Percentiles rank a stretch among this genome's conserved stretches.
phyloP scores from a whole-genome alignment of 495 filamentous ascomycete species.

The Hyaloscypha variabilis region DNA sequence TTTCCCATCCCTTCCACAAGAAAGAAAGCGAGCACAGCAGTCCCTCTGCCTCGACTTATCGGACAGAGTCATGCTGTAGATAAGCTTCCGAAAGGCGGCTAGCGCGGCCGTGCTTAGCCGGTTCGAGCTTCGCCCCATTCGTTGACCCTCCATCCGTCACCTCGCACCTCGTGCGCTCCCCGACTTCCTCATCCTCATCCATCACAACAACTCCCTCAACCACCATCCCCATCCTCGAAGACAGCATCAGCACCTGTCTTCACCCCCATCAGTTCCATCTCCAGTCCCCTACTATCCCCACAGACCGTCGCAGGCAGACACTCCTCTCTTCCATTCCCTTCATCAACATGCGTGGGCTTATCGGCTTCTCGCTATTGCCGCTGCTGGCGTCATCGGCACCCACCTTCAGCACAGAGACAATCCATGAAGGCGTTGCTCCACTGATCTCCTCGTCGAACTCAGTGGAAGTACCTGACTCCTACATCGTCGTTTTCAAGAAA shows the following conservation, averaged over 20 bases:
- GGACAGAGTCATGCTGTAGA: not conserved
- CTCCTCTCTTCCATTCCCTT: conserved; percentile 15
- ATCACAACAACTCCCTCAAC: conserved; percentile 29
- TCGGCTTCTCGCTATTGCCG: conserved; percentile 32
- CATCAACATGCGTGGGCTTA: conserved; percentile 33
- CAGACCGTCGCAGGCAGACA: conserved; percentile 35
- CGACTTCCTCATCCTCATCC: conserved; percentile 35
- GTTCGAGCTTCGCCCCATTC: conserved; percentile 23
- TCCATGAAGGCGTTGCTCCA: conserved; percentile 86
- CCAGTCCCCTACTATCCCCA: conserved; percentile 26
- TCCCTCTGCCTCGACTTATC: not conserved
- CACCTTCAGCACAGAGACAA: conserved; percentile 70
- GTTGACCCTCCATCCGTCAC: not conserved
- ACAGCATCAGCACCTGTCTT: conserved; percentile 33
- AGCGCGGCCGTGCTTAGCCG: conserved; percentile 9
- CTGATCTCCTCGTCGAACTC: conserved; percentile 79
- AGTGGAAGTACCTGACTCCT: conserved; percentile 80
- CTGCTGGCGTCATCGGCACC: conserved; percentile 72
- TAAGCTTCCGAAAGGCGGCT: not conserved
- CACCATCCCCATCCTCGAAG: conserved; percentile 28
- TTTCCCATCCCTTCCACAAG: not conserved
- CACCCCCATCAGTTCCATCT: conserved; percentile 36
- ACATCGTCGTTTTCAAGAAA: conserved; percentile 98
- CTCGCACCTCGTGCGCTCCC: conserved; percentile 37
- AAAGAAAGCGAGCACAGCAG: not conserved